Percentiles rank a stretch among this genome's conserved stretches.
Conservation (phyloP, 352 stramenopile species). For the Phytophthora colocasiae region DNA sequence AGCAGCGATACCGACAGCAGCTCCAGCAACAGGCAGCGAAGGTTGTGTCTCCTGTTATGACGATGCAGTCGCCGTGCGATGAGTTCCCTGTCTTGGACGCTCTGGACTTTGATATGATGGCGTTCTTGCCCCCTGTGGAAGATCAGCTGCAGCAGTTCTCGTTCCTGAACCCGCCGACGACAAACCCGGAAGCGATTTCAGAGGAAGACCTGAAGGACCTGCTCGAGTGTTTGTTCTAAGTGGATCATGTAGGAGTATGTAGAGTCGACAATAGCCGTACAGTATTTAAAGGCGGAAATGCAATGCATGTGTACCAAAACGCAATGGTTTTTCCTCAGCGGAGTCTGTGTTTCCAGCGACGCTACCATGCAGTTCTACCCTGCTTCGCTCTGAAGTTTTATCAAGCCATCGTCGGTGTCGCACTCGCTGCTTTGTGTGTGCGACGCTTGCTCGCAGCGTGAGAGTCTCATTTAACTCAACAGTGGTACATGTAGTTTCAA, state of each 20-base stretch:
- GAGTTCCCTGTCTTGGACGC: conserved; percentile 42
- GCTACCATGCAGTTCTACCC: neutral
- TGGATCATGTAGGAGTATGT: conserved; percentile 25
- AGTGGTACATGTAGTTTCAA: conserved; percentile 10
- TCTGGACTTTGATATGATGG: conserved; percentile 52
- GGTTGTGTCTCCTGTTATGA: conserved; percentile 16
- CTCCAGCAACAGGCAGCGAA: conserved; percentile 29
- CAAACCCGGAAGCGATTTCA: conserved; percentile 29
- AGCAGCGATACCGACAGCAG: conserved; percentile 22
- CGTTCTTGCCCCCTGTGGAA: conserved; percentile 39
- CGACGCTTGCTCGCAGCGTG: conserved; percentile 6
- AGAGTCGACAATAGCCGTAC: conserved; percentile 10
- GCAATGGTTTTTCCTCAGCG: neutral
- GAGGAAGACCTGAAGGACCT: conserved; percentile 53
- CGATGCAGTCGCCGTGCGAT: conserved; percentile 37
- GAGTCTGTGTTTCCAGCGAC: no score
- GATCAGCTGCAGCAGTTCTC: conserved; percentile 34
- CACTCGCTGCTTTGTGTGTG: conserved; percentile 6
- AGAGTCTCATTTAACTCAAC: conserved; percentile 23
- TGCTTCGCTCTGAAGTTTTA: neutral
- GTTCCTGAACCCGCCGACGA: conserved; percentile 28
- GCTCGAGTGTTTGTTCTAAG: conserved; percentile 54
- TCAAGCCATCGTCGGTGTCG: conserved; percentile 8
- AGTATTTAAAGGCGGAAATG: conserved; percentile 27
- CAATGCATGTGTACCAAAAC: conserved; percentile 9